Percentiles rank a stretch among this genome's conserved stretches.
Conservation (phyloP, 78 protist species). For the Polysphondylium violaceum region DNA sequence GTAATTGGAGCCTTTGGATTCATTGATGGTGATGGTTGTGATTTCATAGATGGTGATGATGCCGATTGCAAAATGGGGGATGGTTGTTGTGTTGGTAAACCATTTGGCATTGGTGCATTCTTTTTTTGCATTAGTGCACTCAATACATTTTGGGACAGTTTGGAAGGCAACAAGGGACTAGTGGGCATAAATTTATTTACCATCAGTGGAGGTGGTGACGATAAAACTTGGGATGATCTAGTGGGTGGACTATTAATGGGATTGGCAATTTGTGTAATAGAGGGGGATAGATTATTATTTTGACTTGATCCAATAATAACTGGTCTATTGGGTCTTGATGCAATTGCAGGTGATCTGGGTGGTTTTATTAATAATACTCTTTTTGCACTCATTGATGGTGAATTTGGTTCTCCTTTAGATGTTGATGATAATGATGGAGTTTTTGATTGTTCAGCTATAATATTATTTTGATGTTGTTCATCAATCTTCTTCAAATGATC, state of each 20-base stretch:
- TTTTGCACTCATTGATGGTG: slow-evolving; percentile 36
- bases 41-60: slow-evolving; percentile 6
- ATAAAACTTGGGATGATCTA: slow-evolving; percentile 5
- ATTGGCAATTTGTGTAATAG: slow-evolving; percentile 17
- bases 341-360: slow-evolving; percentile 58
- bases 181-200: slow-evolving; percentile 3
- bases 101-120: not conserved
- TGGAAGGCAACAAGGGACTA: slow-evolving; percentile 52
- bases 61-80: not conserved
- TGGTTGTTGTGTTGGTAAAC: not conserved
- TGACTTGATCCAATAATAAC: slow-evolving; percentile 5
- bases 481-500: not conserved
- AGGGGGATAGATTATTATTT: slow-evolving; percentile 25
- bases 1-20: slow-evolving; percentile 49
- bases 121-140: slow-evolving; percentile 31
- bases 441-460: not conserved
- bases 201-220: slow-evolving; percentile 1
- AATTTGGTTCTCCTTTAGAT: not conserved
- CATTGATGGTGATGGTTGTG: not conserved
- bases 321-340: slow-evolving; percentile 30
- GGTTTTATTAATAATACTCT: slow-evolving; percentile 49
- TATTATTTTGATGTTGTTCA: slow-evolving; percentile 5
- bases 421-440: not conserved
- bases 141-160: slow-evolving; percentile 7
- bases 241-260: slow-evolving; percentile 1